Conservation (phyloP, 345 rosid genomes). For the Noccaea bulbosa region DNA sequence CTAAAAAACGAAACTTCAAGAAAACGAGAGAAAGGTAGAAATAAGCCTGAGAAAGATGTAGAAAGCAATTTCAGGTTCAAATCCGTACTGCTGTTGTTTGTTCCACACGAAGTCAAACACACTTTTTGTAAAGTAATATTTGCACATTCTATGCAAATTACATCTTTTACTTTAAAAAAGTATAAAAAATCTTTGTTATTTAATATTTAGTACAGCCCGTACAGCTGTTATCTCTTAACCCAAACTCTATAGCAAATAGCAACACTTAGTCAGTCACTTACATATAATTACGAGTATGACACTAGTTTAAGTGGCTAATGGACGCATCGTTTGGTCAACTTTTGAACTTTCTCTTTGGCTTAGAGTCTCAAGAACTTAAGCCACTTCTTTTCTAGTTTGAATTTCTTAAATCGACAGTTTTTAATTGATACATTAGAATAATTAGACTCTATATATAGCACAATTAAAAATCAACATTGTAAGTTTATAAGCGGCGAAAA, state of each 20-base stretch:
- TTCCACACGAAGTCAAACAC: slow-evolving; percentile 28
- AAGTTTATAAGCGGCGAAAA: slow-evolving; percentile 40
- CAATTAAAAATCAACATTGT: neutral
- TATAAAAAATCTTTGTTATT: neutral
- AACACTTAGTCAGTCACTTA: neutral
- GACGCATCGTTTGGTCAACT: neutral
- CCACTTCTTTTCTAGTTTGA: slow-evolving; percentile 20
- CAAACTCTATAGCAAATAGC: slow-evolving; percentile 1
- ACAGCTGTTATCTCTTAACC: slow-evolving; percentile 15
- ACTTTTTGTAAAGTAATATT: slow-evolving; percentile 20
- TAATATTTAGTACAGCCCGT: neutral
- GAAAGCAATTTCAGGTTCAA: slow-evolving; percentile 27
- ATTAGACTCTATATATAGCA: neutral
- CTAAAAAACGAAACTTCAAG: slow-evolving; percentile 4
- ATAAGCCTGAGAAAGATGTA: slow-evolving; percentile 25
- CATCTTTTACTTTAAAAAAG: neutral
- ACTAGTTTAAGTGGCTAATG: slow-evolving; percentile 1
- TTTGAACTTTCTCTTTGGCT: neutral
- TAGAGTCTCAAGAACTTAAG: neutral
- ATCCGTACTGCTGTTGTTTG: slow-evolving; percentile 23
- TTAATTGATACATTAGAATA: slow-evolving; percentile 5
- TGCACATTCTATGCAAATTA: slow-evolving; percentile 14
- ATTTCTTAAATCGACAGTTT: neutral
- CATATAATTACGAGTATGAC: neutral
- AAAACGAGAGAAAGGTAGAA: slow-evolving; percentile 22